Evolutionary conservation across 495 filamentous ascomycete genomes (phyloP).

Genomic region (Friedmanniomyces endolithicus): DNA sequence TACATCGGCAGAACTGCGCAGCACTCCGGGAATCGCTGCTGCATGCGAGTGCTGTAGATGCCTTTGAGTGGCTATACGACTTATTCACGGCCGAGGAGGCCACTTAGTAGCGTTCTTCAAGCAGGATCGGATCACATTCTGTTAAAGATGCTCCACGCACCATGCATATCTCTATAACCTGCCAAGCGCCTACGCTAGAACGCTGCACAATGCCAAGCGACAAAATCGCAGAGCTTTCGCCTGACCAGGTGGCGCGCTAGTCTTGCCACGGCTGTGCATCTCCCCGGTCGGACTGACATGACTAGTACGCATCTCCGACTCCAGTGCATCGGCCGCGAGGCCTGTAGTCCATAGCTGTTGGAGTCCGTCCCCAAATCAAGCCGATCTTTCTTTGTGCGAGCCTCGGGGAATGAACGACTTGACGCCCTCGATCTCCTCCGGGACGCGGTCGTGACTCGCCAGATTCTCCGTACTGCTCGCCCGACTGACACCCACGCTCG

Average conservation of each 20-base stretch:
- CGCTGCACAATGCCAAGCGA: background rate
- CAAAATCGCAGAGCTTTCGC: background rate
- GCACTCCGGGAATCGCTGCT: too few species aligned
- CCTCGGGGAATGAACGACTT: slow-evolving; percentile 13
- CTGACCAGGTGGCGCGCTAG: background rate
- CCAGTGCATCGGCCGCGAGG: slow-evolving; percentile 3
- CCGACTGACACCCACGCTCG: slow-evolving; percentile 52
- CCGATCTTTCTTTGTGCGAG: too few species aligned
- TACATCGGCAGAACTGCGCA: too few species aligned
- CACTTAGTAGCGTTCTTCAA: too few species aligned
- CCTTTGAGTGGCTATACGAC: too few species aligned
- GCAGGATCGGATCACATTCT: too few species aligned
- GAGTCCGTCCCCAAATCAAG: slow-evolving; percentile 3
- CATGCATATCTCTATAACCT: too few species aligned
- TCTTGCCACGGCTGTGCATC: background rate
- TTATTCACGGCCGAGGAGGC: too few species aligned
- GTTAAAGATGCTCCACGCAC: too few species aligned
- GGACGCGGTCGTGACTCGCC: slow-evolving; percentile 1
- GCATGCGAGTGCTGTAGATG: too few species aligned
- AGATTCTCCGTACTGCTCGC: slow-evolving; percentile 41
- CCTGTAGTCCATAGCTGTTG: slow-evolving; percentile 6
- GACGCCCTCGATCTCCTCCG: slow-evolving; percentile 21
- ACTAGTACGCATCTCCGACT: slow-evolving; percentile 2
- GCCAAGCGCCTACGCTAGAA: background rate
- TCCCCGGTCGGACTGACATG: background rate